A percentile compares a stretch with the other conserved stretches of the same genome.
Evolutionary conservation across 208 protist species (phyloP).

Genomic region (Acanthamoeba lenticulata): DNA sequence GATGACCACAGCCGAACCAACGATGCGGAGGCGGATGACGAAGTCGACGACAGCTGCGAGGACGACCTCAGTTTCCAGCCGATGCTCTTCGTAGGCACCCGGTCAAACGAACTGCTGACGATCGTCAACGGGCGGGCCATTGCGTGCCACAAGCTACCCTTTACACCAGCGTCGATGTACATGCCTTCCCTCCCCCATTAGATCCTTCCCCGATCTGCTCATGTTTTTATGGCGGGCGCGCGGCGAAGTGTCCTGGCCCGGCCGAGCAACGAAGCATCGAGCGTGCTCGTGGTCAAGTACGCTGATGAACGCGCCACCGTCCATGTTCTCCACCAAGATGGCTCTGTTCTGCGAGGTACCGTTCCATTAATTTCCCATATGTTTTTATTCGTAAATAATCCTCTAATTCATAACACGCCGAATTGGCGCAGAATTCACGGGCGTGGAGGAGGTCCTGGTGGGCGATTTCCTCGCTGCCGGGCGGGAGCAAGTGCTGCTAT

Average conservation of each 20-base stretch:
- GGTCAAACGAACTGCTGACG: not conserved
- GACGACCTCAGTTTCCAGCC: not conserved
- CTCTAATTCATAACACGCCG: not conserved
- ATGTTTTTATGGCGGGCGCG: not conserved
- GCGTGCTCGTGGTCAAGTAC: not conserved
- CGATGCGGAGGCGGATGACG: not conserved
- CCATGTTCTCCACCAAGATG: not conserved
- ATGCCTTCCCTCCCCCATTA: not conserved
- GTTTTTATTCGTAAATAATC: not conserved
- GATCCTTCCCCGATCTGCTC: not conserved
- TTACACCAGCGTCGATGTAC: not conserved
- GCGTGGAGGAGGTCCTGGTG: conserved; percentile 19
- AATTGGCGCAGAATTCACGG: not conserved
- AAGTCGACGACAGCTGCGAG: not conserved
- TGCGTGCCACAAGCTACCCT: not conserved
- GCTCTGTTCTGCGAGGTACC: not conserved
- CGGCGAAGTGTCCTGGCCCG: not conserved
- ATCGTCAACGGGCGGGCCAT: not conserved
- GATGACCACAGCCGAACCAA: not conserved
- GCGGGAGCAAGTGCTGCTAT: not conserved
- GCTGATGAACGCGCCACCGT: not conserved
- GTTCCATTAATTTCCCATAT: not conserved
- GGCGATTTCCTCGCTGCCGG: not conserved
- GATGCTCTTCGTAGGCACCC: not conserved
- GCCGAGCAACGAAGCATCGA: not conserved